A percentile compares a stretch with the other conserved stretches of the same genome.
Conservation (phyloP, 441 rosid species). For the Mallotus japonicus region DNA sequence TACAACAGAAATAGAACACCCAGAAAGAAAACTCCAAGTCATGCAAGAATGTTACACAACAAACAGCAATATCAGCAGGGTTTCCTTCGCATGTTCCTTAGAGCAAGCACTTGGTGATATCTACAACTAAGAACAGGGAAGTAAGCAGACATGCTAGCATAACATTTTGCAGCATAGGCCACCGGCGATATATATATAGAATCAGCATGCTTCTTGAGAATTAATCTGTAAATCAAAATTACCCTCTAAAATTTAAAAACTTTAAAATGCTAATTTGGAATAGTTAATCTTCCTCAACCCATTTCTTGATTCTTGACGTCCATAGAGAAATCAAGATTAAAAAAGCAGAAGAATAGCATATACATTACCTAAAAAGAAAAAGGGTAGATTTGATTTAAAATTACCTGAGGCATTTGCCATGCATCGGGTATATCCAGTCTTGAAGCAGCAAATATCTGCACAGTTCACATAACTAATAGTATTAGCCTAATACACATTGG, state of each 20-base stretch:
- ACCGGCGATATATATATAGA: no score
- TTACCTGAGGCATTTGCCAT: conserved; percentile 99
- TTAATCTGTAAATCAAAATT: background rate
- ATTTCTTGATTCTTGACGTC: background rate
- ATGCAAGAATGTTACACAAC: background rate
- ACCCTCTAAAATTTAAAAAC: background rate
- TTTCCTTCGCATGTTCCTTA: background rate
- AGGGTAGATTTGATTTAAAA: background rate
- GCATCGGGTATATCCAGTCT: conserved; percentile 79
- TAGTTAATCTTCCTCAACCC: background rate
- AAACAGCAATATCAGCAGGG: background rate
- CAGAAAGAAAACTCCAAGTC: background rate
- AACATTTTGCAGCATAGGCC: no score
- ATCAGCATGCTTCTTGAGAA: background rate
- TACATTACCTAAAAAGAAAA: background rate
- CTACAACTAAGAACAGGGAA: no score
- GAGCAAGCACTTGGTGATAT: background rate
- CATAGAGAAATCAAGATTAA: background rate
- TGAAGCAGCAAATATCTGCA: conserved; percentile 80
- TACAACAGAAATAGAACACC: background rate
- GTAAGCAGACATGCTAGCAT: no score
- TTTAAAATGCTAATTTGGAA: background rate
- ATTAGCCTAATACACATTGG: no score
- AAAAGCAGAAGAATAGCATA: background rate
- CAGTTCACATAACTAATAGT: no score